These are phyloP conservation scores for Metschnikowia baotianmanensis DNA, from an alignment of 805 yeast species.

Conservation along the genomic window DNA sequence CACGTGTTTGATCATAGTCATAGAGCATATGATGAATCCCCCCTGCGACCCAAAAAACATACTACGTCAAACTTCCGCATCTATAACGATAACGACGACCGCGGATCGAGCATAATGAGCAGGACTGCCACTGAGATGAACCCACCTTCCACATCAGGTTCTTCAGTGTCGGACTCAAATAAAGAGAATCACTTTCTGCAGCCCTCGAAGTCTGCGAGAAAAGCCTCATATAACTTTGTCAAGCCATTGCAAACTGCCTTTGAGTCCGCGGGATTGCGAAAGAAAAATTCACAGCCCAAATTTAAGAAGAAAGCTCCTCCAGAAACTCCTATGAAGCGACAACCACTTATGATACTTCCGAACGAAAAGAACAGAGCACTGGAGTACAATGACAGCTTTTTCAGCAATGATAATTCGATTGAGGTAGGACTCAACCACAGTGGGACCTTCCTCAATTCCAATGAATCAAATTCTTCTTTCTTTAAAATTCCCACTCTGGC, in stretches of 20 bases:
- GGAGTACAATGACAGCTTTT: constrained; percentile 16
- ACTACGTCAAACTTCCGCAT: constrained; percentile 14
- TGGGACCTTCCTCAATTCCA: constrained; percentile 21
- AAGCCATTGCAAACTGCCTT: constrained; percentile 87
- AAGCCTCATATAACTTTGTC: constrained; percentile 56
- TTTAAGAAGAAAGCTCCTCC: constrained; percentile 35
- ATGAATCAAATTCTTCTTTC: constrained; percentile 34
- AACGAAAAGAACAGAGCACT: constrained; percentile 16
- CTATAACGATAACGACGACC: constrained; percentile 13
- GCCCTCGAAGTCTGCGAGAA: constrained; percentile 10
- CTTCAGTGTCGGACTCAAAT: constrained; percentile 24
- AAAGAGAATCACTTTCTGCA: constrained; percentile 30
- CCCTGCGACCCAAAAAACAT: constrained; percentile 16
- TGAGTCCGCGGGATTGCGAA: constrained; percentile 69
- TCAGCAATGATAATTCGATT: constrained; percentile 25
- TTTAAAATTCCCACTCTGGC: constrained; percentile 27
- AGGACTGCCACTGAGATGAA: background rate
- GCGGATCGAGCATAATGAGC: constrained; percentile 1
- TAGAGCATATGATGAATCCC: constrained; percentile 17
- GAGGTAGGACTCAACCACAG: constrained; percentile 38
- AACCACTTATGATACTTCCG: constrained; percentile 37
- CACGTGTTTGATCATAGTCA: constrained; percentile 13
- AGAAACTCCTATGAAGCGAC: constrained; percentile 44
- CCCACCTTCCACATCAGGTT: background rate
- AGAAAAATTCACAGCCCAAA: constrained; percentile 35